These are phyloP conservation scores for Megacollybia marginata DNA, from an alignment of 768 basidiomycete species.

Conservation along the genomic window DNA sequence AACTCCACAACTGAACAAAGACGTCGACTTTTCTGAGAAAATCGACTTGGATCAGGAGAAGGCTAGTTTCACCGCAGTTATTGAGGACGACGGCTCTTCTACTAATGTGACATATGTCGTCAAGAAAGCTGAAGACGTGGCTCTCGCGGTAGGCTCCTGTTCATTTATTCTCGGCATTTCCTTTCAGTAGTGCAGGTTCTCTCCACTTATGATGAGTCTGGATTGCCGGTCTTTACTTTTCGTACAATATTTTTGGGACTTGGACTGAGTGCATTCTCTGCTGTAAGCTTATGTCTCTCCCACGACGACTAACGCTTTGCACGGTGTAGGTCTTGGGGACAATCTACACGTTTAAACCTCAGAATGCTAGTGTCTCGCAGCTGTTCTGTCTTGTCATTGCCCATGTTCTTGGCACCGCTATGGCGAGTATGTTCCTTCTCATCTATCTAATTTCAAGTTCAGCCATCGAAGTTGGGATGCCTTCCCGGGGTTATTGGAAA, in stretches of 20 bases:
- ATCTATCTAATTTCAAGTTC: not conserved
- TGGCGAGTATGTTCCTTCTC: constrained; percentile 28
- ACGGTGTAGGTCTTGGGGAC: constrained; percentile 24
- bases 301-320: not conserved
- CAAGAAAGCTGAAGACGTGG: constrained; percentile 36
- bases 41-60: not conserved
- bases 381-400: constrained; percentile 51
- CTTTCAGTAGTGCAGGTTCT: constrained; percentile 26
- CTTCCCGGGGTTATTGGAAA: constrained; percentile 34
- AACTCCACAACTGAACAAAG: not conserved
- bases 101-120: constrained; percentile 13
- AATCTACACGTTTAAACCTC: constrained; percentile 31
- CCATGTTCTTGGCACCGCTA: constrained; percentile 43
- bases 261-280: constrained; percentile 40
- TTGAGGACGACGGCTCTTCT: not conserved
- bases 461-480: constrained; percentile 25
- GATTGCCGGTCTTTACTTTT: constrained; percentile 39
- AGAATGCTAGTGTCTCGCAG: constrained; percentile 47
- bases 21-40: not conserved
- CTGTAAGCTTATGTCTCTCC: constrained; percentile 16
- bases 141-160: constrained; percentile 24
- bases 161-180: not conserved
- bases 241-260: constrained; percentile 39
- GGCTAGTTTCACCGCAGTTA: not conserved
- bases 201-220: constrained; percentile 40